phyloP scores from a whole-genome alignment of 768 basidiomycete genomes.

The Lactifluus rugatus region DNA sequence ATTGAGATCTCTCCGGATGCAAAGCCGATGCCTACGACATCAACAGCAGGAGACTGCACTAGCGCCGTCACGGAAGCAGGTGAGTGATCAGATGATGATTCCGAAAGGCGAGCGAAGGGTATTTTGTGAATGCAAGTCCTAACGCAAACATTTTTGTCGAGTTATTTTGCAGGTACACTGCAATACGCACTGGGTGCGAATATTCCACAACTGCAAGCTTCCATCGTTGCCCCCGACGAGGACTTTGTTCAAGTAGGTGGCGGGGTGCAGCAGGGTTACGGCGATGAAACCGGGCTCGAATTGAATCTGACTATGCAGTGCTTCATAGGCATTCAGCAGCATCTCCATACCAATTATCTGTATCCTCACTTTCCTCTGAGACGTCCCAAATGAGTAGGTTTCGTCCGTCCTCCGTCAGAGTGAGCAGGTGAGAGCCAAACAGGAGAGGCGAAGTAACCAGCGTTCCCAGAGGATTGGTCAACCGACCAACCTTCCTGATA shows the following conservation, averaged over 20 bases:
- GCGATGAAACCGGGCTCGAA: slow-evolving; percentile 84
- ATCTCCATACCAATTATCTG: background rate
- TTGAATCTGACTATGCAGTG: slow-evolving; percentile 48
- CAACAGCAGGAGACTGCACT: slow-evolving; percentile 89
- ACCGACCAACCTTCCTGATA: slow-evolving; percentile 39
- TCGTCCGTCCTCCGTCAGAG: slow-evolving; percentile 68
- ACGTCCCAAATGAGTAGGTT: slow-evolving; percentile 75
- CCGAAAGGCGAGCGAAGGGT: slow-evolving; percentile 42
- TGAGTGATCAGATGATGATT: slow-evolving; percentile 26
- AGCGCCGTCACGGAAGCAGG: slow-evolving; percentile 59
- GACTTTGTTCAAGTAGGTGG: slow-evolving; percentile 95
- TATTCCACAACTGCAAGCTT: slow-evolving; percentile 87
- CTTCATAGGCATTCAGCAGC: background rate
- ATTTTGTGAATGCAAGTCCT: slow-evolving; percentile 84
- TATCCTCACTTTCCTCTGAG: slow-evolving; percentile 39
- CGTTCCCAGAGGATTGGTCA: slow-evolving; percentile 56
- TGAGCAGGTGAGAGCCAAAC: slow-evolving; percentile 75
- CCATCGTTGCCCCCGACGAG: slow-evolving; percentile 78
- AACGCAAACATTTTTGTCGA: background rate
- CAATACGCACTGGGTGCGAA: slow-evolving; percentile 58
- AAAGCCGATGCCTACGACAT: slow-evolving; percentile 91
- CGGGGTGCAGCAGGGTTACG: slow-evolving; percentile 79
- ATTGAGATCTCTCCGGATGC: slow-evolving; percentile 80
- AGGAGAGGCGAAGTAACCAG: slow-evolving; percentile 55
- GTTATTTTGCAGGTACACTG: background rate